phyloP scores from a whole-genome alignment of 345 rosid species.

The Salix viminalis region DNA sequence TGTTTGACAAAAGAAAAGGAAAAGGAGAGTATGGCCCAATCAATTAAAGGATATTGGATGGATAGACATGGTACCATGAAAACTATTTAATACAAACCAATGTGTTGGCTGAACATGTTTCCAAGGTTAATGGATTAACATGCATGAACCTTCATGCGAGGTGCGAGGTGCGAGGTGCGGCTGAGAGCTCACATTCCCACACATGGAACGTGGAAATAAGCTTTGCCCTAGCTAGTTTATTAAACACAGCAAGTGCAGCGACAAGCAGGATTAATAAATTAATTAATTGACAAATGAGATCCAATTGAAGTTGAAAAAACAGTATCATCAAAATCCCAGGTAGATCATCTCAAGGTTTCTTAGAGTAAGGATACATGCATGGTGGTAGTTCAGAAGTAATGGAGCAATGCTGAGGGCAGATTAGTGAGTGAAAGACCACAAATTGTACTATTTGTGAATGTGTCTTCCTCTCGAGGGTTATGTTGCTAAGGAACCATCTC shows the following conservation, averaged over 20 bases:
- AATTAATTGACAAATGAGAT: neutral
- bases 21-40: too few species aligned
- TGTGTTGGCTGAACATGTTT: too few species aligned
- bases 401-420: neutral
- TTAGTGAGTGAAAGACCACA: constrained; percentile 1
- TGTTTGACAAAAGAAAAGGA: too few species aligned
- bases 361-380: too few species aligned
- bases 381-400: neutral
- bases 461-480: constrained; percentile 37
- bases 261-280: neutral
- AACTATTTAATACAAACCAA: too few species aligned
- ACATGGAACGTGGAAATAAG: neutral
- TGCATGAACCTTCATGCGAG: too few species aligned
- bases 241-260: neutral
- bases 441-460: neutral
- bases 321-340: neutral
- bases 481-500: too few species aligned
- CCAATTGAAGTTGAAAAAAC: neutral
- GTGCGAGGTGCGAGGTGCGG: too few species aligned
- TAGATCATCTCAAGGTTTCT: neutral
- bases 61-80: too few species aligned
- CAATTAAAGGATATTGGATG: too few species aligned
- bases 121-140: too few species aligned
- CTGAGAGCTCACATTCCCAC: too few species aligned
- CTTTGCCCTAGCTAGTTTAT: neutral